These are phyloP conservation scores for Starmerella stigmatis DNA, from an alignment of 805 yeast genomes.

Conservation along the genomic window DNA sequence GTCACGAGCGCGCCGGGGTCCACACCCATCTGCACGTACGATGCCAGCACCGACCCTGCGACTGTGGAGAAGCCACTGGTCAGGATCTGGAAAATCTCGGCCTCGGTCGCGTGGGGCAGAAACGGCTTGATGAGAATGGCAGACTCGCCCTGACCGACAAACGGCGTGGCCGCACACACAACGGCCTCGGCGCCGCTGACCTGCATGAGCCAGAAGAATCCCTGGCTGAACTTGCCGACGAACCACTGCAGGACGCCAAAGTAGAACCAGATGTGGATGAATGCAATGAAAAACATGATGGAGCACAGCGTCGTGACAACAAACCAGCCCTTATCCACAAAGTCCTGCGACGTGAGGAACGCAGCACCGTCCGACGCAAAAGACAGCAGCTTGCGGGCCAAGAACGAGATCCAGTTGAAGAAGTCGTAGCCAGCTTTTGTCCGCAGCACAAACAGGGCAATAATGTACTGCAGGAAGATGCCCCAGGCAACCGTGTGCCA, in stretches of 20 bases:
- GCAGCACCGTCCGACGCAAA: conserved; percentile 54
- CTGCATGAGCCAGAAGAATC: conserved; percentile 50
- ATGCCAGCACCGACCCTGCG: conserved; percentile 52
- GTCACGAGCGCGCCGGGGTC: conserved; percentile 53
- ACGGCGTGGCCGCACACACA: conserved; percentile 58
- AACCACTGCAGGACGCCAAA: conserved; percentile 52
- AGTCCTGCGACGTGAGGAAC: conserved; percentile 38
- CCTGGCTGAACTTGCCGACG: conserved; percentile 44
- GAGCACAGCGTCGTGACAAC: conserved; percentile 53
- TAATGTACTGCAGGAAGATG: conserved; percentile 47
- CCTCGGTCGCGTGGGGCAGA: conserved; percentile 47
- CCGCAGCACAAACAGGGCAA: conserved; percentile 52
- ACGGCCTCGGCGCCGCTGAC: conserved; percentile 57
- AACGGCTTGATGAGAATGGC: conserved; percentile 52
- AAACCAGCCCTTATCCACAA: conserved; percentile 39
- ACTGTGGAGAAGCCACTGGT: conserved; percentile 55
- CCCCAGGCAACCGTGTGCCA: conserved; percentile 56
- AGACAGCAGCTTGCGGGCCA: conserved; percentile 47
- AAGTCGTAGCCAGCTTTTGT: conserved; percentile 51
- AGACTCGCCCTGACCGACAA: conserved; percentile 56
- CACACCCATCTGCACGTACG: conserved; percentile 53
- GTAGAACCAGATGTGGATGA: conserved; percentile 50
- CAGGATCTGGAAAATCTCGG: conserved; percentile 55
- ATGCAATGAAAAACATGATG: conserved; percentile 52
- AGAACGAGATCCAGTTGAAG: conserved; percentile 48